Percentiles rank a stretch among this genome's conserved stretches.
Conservation (phyloP, 805 yeast genomes). For the Candida germanica region DNA sequence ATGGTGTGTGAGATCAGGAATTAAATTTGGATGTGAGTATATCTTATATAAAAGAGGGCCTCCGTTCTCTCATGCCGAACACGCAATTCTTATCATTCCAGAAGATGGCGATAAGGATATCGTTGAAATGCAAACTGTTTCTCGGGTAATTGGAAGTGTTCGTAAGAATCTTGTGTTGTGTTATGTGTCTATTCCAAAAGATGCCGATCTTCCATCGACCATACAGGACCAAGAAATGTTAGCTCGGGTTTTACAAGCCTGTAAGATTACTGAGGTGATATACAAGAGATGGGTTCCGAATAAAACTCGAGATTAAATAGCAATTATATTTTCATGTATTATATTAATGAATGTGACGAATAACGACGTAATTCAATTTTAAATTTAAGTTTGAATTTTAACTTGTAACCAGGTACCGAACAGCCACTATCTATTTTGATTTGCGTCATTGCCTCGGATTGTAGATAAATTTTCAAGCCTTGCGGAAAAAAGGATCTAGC, state of each 20-base stretch:
- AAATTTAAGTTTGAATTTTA: too few relatives aligned
- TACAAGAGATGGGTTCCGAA: slow-evolving; percentile 85
- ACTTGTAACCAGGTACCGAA: too few relatives aligned
- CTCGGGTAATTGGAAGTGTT: slow-evolving; percentile 85
- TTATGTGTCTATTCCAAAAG: slow-evolving; percentile 56
- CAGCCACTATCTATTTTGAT: too few relatives aligned
- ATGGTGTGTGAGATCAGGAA: slow-evolving; percentile 92
- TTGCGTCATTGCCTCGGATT: too few relatives aligned
- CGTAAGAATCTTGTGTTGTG: slow-evolving; percentile 70
- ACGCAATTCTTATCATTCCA: slow-evolving; percentile 56
- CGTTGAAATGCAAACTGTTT: slow-evolving; percentile 57
- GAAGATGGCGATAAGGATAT: slow-evolving; percentile 42
- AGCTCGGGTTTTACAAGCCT: slow-evolving; percentile 35
- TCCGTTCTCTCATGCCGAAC: slow-evolving; percentile 92
- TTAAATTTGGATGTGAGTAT: slow-evolving; percentile 88
- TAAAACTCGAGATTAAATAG: slow-evolving; percentile 64
- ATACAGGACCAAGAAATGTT: slow-evolving; percentile 13
- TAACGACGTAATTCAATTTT: not conserved
- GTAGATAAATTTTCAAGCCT: too few relatives aligned
- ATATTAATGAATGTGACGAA: too few relatives aligned
- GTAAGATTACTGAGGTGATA: slow-evolving; percentile 60
- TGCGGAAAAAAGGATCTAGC: too few relatives aligned
- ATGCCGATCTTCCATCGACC: slow-evolving; percentile 24
- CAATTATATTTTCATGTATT: too few relatives aligned
- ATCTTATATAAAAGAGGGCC: slow-evolving; percentile 88